Base-by-base conservation (phyloP, 2,329 filamentous ascomycete genomes). In the Verticillium nonalfalfae region DNA sequence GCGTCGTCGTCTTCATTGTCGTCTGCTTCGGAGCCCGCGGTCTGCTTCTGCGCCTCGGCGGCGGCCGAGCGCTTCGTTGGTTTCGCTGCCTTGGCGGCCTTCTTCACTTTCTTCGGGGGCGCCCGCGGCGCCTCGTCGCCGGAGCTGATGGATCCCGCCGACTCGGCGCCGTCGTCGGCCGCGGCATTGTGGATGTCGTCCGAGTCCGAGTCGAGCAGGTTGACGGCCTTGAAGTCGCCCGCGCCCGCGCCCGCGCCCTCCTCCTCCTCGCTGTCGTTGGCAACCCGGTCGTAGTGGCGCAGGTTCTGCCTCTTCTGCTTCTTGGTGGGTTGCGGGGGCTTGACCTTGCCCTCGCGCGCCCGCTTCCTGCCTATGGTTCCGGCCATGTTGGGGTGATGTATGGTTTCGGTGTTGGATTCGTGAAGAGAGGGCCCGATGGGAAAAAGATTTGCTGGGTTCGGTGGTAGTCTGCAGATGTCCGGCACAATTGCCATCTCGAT, bases 191-290 rank as follows among this genome's bases (percentile, higher is more conserved):
- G 78, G 59, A 85, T 77, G 60, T 85, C 81, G 60, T 85, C 82
- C n/a, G 78, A 69, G 66, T 86, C 83, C 5, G 82, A 85, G 68
- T 85, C 82, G 58, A 84, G 75, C 15, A 85, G 74, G 65, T 84
- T 78, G 64, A 84, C 80, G 2, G 82, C 78, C 35, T 78, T 72
- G 69, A 84, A 83, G 59, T 76, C 75, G 57, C 78, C 13, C 9
- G 35, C 69, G 26, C 26, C 26, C 26, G 26, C 26, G 26, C 26
- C 26, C 26, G n/a, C n/a, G n/a, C 2, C 21, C 35, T 74, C 72
- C 5, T 75, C 70, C 9, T 76, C 75, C n/a, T 74, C 72, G 40
- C 79, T 81, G 9, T 52, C 45, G 45, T 52, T 4, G 45, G 45
- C 45, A 26, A 52, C 45, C n/a, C 79, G 81, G 62, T 80, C 79